phyloP scores from a whole-genome alignment of 1,284 basidiomycete genomes.

The Cryptococcus sp. region DNA sequence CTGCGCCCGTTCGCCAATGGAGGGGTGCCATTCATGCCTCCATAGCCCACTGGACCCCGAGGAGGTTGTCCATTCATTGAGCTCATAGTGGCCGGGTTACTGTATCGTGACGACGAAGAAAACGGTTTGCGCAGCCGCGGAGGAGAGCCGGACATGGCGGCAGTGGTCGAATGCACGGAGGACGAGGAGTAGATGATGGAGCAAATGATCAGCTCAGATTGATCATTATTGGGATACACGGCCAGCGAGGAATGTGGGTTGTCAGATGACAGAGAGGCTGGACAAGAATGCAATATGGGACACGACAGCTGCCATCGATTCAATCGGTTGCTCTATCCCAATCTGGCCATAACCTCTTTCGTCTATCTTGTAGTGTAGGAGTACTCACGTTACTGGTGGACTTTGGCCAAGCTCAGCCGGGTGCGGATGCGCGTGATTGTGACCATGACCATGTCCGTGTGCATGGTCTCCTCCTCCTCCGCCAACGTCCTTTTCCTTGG shows the following conservation, averaged over 20 bases:
- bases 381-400: slow-evolving; percentile 26
- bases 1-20: slow-evolving; percentile 28
- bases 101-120: slow-evolving; percentile 10
- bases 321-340: neutral
- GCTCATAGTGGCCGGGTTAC: slow-evolving; percentile 13
- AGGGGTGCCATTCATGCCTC: slow-evolving; percentile 15
- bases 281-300: neutral
- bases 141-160: slow-evolving; percentile 2
- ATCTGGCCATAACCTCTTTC: neutral
- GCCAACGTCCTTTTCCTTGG: slow-evolving; percentile 31
- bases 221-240: neutral
- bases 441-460: slow-evolving; percentile 5
- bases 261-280: neutral
- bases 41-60: slow-evolving; percentile 1
- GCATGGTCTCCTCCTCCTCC: neutral
- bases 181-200: neutral
- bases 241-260: neutral
- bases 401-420: slow-evolving; percentile 2
- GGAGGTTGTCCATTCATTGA: slow-evolving; percentile 11
- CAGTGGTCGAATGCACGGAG: neutral
- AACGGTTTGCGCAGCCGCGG: slow-evolving; percentile 9
- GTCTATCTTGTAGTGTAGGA: neutral
- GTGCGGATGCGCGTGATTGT: neutral
- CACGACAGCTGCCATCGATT: neutral
- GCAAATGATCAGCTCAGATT: slow-evolving; percentile 2